Conservation (phyloP, 768 basidiomycete genomes). For the Basidioascus undulatus region DNA sequence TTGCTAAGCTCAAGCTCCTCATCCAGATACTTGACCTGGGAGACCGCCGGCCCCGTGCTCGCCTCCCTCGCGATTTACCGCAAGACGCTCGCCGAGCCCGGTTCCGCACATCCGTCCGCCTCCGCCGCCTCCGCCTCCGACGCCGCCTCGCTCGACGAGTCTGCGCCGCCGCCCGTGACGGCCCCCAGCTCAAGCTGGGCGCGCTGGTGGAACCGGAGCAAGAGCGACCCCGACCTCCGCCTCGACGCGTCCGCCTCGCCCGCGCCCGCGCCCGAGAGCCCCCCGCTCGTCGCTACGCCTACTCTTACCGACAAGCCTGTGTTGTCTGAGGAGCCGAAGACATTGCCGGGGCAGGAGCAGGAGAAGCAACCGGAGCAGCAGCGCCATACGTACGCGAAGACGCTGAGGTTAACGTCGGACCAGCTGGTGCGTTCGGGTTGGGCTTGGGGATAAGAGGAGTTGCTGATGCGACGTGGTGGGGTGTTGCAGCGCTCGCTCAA, state of each 20-base stretch:
- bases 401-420: conserved; percentile 73
- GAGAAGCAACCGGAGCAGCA: too few species aligned
- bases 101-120: too few species aligned
- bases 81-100: conserved; percentile 17
- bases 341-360: too few species aligned
- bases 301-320: not conserved
- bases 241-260: not conserved
- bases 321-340: conserved; percentile 5
- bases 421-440: conserved; percentile 43
- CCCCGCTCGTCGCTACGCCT: not conserved
- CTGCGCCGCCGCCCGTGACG: not conserved
- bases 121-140: conserved; percentile 12
- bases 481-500: conserved; percentile 51
- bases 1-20: conserved; percentile 19
- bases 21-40: conserved; percentile 55
- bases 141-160: conserved; percentile 12
- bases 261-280: not conserved
- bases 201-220: not conserved
- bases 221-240: not conserved
- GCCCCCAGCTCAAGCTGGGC: not conserved
- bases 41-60: conserved; percentile 50
- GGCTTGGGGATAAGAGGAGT: not conserved
- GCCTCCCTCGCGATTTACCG: conserved; percentile 51
- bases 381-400: conserved; percentile 57
- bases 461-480: too few species aligned